Conservation (phyloP, 2,329 filamentous ascomycete species). For the Claviceps africana region DNA sequence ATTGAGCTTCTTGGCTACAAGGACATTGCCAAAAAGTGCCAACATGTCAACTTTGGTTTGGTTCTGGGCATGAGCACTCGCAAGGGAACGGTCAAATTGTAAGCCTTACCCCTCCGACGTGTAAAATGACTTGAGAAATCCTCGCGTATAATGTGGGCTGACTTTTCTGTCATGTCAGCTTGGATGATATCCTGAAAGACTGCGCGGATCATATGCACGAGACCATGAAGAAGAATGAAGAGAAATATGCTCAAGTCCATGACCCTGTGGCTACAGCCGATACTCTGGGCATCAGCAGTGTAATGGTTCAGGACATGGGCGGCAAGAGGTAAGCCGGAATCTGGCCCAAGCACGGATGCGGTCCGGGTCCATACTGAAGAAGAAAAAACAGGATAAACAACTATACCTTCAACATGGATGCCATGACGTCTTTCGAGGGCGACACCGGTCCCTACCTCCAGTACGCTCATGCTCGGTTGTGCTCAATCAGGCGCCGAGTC, state of each 20-base stretch:
- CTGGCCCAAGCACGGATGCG: not conserved
- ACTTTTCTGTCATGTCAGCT: not conserved
- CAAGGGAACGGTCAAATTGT: slow-evolving; percentile 60
- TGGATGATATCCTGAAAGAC: slow-evolving; percentile 28
- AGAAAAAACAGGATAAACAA: slow-evolving; percentile 37
- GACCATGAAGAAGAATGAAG: slow-evolving; percentile 80
- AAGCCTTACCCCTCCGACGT: not conserved
- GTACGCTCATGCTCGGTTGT: slow-evolving; percentile 64
- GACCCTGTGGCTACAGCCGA: slow-evolving; percentile 73
- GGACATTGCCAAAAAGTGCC: slow-evolving; percentile 52
- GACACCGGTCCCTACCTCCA: slow-evolving; percentile 78
- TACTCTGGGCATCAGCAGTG: slow-evolving; percentile 78
- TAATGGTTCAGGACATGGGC: slow-evolving; percentile 97
- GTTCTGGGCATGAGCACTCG: slow-evolving; percentile 58
- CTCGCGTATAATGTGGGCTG: not conserved
- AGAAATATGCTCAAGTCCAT: slow-evolving; percentile 82
- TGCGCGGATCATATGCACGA: slow-evolving; percentile 95
- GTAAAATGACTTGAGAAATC: slow-evolving; percentile 1
- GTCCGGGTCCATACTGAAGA: not conserved
- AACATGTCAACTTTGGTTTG: slow-evolving; percentile 65
- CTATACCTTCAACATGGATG: slow-evolving; percentile 63
- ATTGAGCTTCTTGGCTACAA: slow-evolving; percentile 56
- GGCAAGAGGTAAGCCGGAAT: slow-evolving; percentile 60
- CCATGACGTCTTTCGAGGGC: slow-evolving; percentile 73
- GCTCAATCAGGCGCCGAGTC: slow-evolving; percentile 46